Evolutionary conservation across 2,329 filamentous ascomycete species (phyloP), one percentile per base, ranked within the genome.

Genomic region (Cadophora luteo-olivacea): DNA sequence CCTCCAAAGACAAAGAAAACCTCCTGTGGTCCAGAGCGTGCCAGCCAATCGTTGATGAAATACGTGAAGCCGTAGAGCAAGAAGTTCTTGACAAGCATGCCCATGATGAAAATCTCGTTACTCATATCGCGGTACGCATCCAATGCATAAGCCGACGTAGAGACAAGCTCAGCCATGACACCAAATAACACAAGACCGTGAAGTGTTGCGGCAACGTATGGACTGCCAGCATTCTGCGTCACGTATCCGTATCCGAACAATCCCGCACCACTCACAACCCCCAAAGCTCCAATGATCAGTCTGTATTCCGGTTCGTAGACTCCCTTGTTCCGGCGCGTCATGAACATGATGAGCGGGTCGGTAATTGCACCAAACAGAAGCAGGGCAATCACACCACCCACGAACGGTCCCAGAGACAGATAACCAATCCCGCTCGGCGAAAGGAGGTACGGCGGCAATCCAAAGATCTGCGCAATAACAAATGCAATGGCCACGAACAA

Each of bases 321-420:
- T n/a, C 84, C 84, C 24, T 77, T 78, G 73, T 86, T 86, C 69
- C 79, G 81, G 73, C 81, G 82, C 4, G 84, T 81, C 66, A 84
- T 80, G 75, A 78, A 82, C 51, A 75, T 77, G 64, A 80, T 79
- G 3, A 81, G 63, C 4, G 78, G 79, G 67, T 82, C 81, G 9
- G 78, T 75, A 11, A 78, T 73, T 0, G 73, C 71, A 1, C 78
- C 77, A 0, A 80, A 74, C 49, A 80, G 67, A 6, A 80, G 58
- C n/a, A 75, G 74, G 24, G 77, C 80, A 7, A 82, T 45, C 2
- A 79, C 70, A 25, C 79, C 80, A 14, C 81, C 82, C 6, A 81
- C 74, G 48, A 81, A 82, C 2, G 80, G 79, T 0, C 79, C 78
- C 8, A 82, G 73, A 5, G 81, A 82, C 1, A 82, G 76, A 66